Evolutionary conservation across 1,139 yeast species (phyloP), one percentile per base, ranked within the genome.

Genomic region (Candida dubliniensis): DNA sequence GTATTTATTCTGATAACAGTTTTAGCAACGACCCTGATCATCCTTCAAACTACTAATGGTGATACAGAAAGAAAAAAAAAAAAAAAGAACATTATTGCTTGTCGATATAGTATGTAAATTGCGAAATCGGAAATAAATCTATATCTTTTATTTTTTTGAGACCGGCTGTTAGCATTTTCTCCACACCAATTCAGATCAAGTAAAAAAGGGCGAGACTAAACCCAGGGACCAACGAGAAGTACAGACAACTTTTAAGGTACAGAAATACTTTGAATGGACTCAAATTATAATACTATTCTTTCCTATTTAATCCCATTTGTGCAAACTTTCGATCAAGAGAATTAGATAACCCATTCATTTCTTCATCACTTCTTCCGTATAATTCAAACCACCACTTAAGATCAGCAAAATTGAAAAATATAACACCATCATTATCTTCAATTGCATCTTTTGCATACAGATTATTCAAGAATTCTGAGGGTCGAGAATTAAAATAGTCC

Each of bases 311-410:
- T 15, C 60, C 63, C 69, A 74, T 67, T 49, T 64, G 64, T 7
- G 76, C 76, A 56, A 73, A 71, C 50, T 71, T 73, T 25, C 66
- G 53, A 45, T 73, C 78, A 35, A 74, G 56, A 0, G 76, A 68
- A 49, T 73, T 73, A 1, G 76, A 68, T 27, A 74, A 58, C 12
- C 82, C 81, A 57, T 87, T 88, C 95, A 90, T 82, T 55, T 90
- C 97, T 49, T 82, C 82, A 56, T 87, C 87, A 3, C 81, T 70
- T 41, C 95, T 67, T 0, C 96, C 96, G 57, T 70, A 89, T 34
- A 87, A 66, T 55, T 88, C 95, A 56, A 77, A 79, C 98, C 98
- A 91, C 91, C 96, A 91, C 52, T 77, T 78, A 18, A 89, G 77
- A 42, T 82, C 82, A 30, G 77, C 76, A 48, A 74, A 72, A 52